Conservation (phyloP, 352 stramenopile species). For the Globisporangium canariense region DNA sequence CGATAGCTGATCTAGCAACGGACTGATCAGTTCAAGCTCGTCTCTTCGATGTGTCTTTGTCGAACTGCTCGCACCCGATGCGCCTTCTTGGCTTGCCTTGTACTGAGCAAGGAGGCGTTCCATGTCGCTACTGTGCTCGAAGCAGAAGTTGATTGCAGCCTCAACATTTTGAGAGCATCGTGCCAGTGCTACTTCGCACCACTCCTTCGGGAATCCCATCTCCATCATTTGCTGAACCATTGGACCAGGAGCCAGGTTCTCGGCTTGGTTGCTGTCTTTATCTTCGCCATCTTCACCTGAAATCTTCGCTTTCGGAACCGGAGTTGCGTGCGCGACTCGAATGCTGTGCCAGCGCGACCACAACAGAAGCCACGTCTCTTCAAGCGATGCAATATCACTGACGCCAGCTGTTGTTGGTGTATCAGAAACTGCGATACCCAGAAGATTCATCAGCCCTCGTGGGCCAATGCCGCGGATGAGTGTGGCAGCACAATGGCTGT, state of each 20-base stretch:
- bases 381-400: constrained; percentile 65
- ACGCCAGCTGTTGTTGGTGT: constrained; percentile 63
- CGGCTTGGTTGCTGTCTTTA: constrained; percentile 22
- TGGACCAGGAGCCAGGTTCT: constrained; percentile 38
- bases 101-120: constrained; percentile 81
- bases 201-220: constrained; percentile 91
- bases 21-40: constrained; percentile 63
- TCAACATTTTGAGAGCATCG: constrained; percentile 88
- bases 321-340: constrained; percentile 41
- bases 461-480: constrained; percentile 62
- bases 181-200: constrained; percentile 87
- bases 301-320: constrained; percentile 25
- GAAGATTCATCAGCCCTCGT: constrained; percentile 56
- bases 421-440: constrained; percentile 69
- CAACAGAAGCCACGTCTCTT: constrained; percentile 78
- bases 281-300: constrained; percentile 18
- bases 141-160: constrained; percentile 91
- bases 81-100: constrained; percentile 49
- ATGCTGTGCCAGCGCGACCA: constrained; percentile 77
- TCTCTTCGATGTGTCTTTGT: constrained; percentile 35
- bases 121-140: constrained; percentile 91
- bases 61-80: constrained; percentile 17
- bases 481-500: constrained; percentile 53
- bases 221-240: constrained; percentile 93
- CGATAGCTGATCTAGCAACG: constrained; percentile 82